A percentile compares a stretch with the other conserved stretches of the same genome.
Conservation (phyloP, 768 basidiomycete species). For the Lactifluus pinguis region DNA sequence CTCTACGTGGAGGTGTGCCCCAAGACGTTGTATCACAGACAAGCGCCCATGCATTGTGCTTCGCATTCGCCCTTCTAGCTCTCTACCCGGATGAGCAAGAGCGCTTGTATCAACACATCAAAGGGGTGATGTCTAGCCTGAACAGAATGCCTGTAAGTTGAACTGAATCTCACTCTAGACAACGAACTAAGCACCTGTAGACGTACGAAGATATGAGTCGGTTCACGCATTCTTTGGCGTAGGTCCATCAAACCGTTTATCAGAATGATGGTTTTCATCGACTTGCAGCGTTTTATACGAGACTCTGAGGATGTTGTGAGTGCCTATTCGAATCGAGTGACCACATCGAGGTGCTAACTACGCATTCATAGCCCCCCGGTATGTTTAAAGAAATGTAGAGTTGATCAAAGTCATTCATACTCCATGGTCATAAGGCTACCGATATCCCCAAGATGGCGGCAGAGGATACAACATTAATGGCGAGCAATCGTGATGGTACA, state of each 20-base stretch:
- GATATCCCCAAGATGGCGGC: no score
- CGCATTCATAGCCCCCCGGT: slow-evolving; percentile 4
- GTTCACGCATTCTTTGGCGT: slow-evolving; percentile 19
- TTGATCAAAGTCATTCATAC: neutral
- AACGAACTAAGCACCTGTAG: neutral
- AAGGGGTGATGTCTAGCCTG: slow-evolving; percentile 24
- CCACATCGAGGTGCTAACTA: neutral
- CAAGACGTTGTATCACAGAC: slow-evolving; percentile 23
- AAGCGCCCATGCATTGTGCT: slow-evolving; percentile 31
- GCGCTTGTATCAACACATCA: slow-evolving; percentile 30
- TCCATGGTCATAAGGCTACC: neutral
- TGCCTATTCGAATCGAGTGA: neutral
- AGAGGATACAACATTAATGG: no score
- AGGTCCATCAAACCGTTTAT: neutral
- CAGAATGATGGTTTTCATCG: neutral
- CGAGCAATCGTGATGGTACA: no score
- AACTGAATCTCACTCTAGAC: neutral
- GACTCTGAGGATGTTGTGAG: slow-evolving; percentile 35
- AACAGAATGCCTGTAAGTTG: slow-evolving; percentile 19
- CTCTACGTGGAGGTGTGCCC: neutral
- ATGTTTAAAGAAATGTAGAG: neutral
- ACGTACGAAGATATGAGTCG: slow-evolving; percentile 20
- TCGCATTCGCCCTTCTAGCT: slow-evolving; percentile 34
- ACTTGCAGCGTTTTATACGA: slow-evolving; percentile 38
- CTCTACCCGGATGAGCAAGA: slow-evolving; percentile 36